These are phyloP conservation scores for Kwoniella sp. DNA, from an alignment of 768 basidiomycete species.

Conservation along the genomic window DNA sequence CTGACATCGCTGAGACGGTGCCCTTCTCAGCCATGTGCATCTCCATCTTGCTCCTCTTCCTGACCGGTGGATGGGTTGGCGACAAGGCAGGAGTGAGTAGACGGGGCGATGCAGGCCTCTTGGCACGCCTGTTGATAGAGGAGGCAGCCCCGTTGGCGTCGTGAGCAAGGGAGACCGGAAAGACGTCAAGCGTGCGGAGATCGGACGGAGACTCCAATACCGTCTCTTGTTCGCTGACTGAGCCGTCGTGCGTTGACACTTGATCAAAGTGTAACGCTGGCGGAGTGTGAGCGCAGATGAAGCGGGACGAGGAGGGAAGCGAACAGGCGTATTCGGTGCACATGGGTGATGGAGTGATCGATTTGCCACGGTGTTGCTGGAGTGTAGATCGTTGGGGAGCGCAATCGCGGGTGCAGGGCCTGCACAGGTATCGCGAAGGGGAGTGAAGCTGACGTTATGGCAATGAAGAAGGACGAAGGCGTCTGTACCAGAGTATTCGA, in stretches of 20 bases:
- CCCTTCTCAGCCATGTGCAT: conserved; percentile 37
- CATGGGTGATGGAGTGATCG: conserved; percentile 3
- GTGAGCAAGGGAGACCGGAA: too few species aligned
- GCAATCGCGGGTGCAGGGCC: conserved; percentile 4
- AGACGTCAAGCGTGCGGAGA: too few species aligned
- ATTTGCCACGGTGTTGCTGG: too few species aligned
- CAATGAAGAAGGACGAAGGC: not conserved
- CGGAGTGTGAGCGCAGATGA: conserved; percentile 7
- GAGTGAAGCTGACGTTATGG: not conserved
- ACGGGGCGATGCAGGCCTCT: conserved; percentile 8
- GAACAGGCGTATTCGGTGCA: conserved; percentile 6
- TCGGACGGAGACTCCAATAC: conserved; percentile 16
- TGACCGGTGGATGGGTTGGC: not conserved
- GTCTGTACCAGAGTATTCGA: too few species aligned
- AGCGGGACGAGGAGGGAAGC: conserved; percentile 12
- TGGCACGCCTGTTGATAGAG: too few species aligned
- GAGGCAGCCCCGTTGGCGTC: too few species aligned
- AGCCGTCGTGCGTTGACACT: conserved; percentile 9
- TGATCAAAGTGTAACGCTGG: conserved; percentile 16
- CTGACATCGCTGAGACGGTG: conserved; percentile 21
- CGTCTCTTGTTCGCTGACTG: conserved; percentile 17
- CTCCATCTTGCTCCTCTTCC: conserved; percentile 19
- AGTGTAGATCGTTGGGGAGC: not conserved
- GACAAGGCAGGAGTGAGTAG: conserved; percentile 4
- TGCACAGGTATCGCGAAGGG: conserved; percentile 28